These are phyloP conservation scores for Suillus cothurnatus DNA, from an alignment of 768 basidiomycete genomes.

Conservation along the genomic window DNA sequence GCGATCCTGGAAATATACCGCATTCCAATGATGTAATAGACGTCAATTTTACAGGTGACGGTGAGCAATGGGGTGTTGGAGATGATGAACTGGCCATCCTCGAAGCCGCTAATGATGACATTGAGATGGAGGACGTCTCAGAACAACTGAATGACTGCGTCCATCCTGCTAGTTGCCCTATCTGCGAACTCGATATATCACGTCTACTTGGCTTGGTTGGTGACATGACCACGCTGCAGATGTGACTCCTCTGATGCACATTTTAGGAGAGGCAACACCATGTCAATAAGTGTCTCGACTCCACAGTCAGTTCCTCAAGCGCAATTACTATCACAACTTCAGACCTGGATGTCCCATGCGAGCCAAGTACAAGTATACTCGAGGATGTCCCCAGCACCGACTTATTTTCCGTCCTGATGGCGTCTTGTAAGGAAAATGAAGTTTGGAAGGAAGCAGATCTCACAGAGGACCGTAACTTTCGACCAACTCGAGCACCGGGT, in stretches of 20 bases:
- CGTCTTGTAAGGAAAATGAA: conserved; percentile 77
- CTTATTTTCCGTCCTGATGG: conserved; percentile 87
- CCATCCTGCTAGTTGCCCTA: conserved; percentile 22
- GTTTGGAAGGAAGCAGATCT: conserved; percentile 82
- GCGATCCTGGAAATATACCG: neutral
- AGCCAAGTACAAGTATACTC: neutral
- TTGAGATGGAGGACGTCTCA: conserved; percentile 28
- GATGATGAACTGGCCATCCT: conserved; percentile 64
- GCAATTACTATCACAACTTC: neutral
- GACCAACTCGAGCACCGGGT: conserved; percentile 47
- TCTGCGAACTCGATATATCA: conserved; percentile 25
- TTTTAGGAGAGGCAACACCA: conserved; percentile 53
- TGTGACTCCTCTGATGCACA: conserved; percentile 10
- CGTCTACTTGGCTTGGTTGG: conserved; percentile 23
- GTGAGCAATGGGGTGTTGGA: conserved; percentile 65
- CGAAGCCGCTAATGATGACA: conserved; percentile 30
- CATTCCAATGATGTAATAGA: neutral
- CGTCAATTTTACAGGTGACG: conserved; percentile 11
- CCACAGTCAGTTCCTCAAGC: conserved; percentile 16
- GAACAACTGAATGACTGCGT: conserved; percentile 6
- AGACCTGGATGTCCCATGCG: conserved; percentile 4
- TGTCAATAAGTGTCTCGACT: conserved; percentile 59
- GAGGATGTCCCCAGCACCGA: conserved; percentile 21
- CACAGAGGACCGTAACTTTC: conserved; percentile 50
- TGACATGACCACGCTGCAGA: conserved; percentile 17